phyloP scores from a whole-genome alignment of 2,329 filamentous ascomycete genomes.

The Didymella pomorum region DNA sequence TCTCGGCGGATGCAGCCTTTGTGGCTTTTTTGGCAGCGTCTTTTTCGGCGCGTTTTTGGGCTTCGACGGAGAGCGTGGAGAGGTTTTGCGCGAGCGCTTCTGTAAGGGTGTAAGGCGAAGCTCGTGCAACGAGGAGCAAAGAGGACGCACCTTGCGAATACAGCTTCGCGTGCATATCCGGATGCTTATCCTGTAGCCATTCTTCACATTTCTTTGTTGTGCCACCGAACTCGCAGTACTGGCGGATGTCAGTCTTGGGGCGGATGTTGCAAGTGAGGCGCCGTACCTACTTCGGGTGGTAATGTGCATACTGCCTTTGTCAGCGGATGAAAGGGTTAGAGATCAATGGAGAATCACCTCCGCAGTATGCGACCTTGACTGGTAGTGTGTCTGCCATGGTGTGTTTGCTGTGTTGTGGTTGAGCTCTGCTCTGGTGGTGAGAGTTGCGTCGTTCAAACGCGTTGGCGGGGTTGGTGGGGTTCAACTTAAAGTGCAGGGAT shows the following conservation, averaged over 20 bases:
- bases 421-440: constrained; percentile 10
- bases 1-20: constrained; percentile 87
- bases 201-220: constrained; percentile 97
- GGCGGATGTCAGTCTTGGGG: constrained; percentile 20
- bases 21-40: constrained; percentile 97
- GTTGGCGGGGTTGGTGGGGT: constrained; percentile 16
- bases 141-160: constrained; percentile 79
- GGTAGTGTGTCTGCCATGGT: constrained; percentile 53
- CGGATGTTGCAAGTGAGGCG: constrained; percentile 19
- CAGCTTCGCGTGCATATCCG: constrained; percentile 76
- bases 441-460: constrained; percentile 24
- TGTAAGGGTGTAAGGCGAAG: constrained; percentile 17
- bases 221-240: constrained; percentile 99
- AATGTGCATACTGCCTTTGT: constrained; percentile 66
- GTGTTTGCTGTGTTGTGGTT: constrained; percentile 4
- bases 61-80: constrained; percentile 84
- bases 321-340: constrained; percentile 21
- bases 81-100: constrained; percentile 81
- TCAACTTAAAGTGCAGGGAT: constrained; percentile 8
- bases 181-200: constrained; percentile 83
- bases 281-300: constrained; percentile 70
- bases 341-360: constrained; percentile 51
- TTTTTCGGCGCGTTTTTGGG: constrained; percentile 93
- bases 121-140: neutral
- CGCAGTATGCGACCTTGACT: constrained; percentile 68